phyloP scores from a whole-genome alignment of 2,329 filamentous ascomycete species.

The Talaromyces islandicus region DNA sequence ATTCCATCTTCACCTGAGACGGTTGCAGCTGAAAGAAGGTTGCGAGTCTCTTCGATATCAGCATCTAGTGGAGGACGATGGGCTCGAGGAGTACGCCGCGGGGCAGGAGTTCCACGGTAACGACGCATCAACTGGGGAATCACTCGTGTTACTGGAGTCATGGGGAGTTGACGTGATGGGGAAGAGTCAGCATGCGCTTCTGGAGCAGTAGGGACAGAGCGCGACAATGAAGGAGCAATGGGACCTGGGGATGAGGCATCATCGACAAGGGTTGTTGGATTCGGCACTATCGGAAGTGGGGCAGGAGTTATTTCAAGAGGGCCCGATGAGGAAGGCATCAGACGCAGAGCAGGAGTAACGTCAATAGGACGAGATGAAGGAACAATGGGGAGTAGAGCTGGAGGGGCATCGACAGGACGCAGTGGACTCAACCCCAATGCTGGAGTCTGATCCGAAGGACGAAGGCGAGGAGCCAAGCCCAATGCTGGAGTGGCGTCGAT shows the following conservation, averaged over 20 bases:
- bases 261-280: too few species aligned
- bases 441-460: background rate
- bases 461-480: background rate
- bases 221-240: background rate
- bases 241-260: background rate
- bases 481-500: background rate
- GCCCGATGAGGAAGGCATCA: background rate
- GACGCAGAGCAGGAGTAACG: background rate
- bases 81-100: background rate
- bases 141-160: background rate
- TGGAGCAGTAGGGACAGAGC: background rate
- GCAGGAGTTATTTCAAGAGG: background rate
- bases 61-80: background rate
- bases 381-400: background rate
- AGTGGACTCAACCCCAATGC: background rate
- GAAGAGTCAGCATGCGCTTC: background rate
- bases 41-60: background rate
- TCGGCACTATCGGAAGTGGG: background rate
- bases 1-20: background rate
- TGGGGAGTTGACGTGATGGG: background rate
- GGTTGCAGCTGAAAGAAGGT: conserved; percentile 1
- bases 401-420: background rate
- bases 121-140: background rate
- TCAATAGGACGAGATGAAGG: background rate
- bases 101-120: background rate